Evolutionary conservation across 2,329 filamentous ascomycete genomes (phyloP), one percentile per base, ranked within the genome.

Genomic region (Tolypocladium tundrense): DNA sequence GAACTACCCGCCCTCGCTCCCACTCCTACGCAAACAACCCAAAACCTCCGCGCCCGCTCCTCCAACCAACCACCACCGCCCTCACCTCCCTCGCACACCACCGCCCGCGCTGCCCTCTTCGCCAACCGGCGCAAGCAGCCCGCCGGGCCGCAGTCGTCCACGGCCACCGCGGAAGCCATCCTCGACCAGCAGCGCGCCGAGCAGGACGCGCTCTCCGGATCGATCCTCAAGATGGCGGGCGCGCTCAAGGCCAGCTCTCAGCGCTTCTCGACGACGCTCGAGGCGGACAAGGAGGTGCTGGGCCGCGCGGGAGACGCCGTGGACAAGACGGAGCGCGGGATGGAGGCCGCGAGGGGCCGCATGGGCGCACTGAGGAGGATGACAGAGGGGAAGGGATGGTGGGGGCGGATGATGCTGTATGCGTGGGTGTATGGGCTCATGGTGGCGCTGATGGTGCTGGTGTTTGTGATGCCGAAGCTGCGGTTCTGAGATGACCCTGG

Each of bases 341-440:
- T 97, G 81, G 86, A 91, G 60, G 82, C 84, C 1, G 91, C 92
- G 4, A 84, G 85, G 56, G 82, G 84, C 62, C 78, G 85, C 61
- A 95, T 97, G 90, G 87, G 89, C 1, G 80, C 83, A 66, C 72
- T 97, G 68, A 79, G 84, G 64, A 81, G 81, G 56, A 91, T 96
- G 85, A 91, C 88, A 19, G 93, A 97, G 75, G 92, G 91, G 4
- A 87, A 88, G 69, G 91, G 91, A 0, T 95, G 88, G 88, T 91
- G 83, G 84, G 91, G 88, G 7, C 77, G 92, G 56, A 83, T 96
- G 77, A 79, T 93, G 73, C 77, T 97, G 60, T 96, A 94, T 76
- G 87, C 79, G 43, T 88, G 90, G 80, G 91, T 97, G 54, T 88
- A 87, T 66, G 90, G 84, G 37, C 72, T 97, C 61, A 93, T 91